Percentiles rank a stretch among this genome's conserved stretches.
Conservation (phyloP, 306 rosid genomes). For the Trifolium repens region DNA sequence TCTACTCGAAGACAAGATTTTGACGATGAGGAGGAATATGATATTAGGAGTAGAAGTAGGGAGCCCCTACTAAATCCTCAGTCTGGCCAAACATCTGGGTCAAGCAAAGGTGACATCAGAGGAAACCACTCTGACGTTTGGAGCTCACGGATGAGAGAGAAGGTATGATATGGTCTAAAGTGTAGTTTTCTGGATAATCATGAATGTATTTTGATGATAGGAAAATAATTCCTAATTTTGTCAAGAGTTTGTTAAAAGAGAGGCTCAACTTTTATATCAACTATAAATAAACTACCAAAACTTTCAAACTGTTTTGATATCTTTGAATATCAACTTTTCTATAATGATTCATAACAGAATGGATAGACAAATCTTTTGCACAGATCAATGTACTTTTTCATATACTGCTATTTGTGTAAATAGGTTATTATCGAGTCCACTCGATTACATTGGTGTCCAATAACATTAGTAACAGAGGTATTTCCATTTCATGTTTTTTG, state of each 20-base stretch:
- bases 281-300: neutral
- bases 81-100: conserved; percentile 62
- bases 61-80: conserved; percentile 73
- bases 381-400: conserved; percentile 6
- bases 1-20: conserved; percentile 57
- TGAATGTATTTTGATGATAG: conserved; percentile 1
- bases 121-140: conserved; percentile 71
- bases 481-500: conserved; percentile 41
- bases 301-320: conserved; percentile 20
- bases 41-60: conserved; percentile 60
- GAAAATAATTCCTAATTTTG: conserved; percentile 15
- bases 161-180: conserved; percentile 59
- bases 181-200: conserved; percentile 21
- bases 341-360: conserved; percentile 10
- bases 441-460: conserved; percentile 8
- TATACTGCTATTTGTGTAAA: conserved; percentile 1
- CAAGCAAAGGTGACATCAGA: conserved; percentile 56
- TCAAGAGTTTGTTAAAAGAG: conserved; percentile 3
- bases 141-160: conserved; percentile 85
- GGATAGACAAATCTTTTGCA: conserved; percentile 22
- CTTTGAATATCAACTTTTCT: conserved; percentile 3
- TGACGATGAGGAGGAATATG: conserved; percentile 48
- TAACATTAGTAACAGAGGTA: conserved; percentile 31
- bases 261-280: conserved; percentile 29
- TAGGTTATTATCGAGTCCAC: conserved; percentile 9